Base-by-base conservation (phyloP, 805 yeast genomes). In the Candida yuanshanica region DNA sequence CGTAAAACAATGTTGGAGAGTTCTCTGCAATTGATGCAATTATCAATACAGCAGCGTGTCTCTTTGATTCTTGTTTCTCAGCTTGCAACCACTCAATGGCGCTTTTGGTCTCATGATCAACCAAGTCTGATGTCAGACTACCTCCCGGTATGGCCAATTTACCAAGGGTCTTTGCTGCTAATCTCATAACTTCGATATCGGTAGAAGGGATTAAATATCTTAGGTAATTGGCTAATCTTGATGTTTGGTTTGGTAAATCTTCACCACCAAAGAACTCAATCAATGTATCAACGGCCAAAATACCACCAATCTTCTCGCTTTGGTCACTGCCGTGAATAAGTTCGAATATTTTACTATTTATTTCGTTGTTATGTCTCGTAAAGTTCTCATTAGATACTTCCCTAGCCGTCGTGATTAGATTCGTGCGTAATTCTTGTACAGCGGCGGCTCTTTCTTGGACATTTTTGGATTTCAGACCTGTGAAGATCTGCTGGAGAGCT, bases 81-180 rank as follows among this genome's bases (percentile, higher is more conserved):
- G 83, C 73, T 25, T 87, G 85, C 20, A 91, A 72, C 91, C 96
- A 83, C 61, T 93, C 99, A 38, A 91, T 71, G 31, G 96, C 87
- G 37, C 85, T 73, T 55, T 83, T 86, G 8, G 93, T 93, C 60
- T 91, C 96, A 52, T 79, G 84, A 47, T 91, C 97, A 21, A 93
- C 96, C 59, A 91, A 83, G 38, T 89, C 96, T 1, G 95, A 89
- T 0, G 96, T 87, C 40, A 89, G 64, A 2, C 95, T 79, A 1
- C 95, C 93, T 21, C 95, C 95, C 0, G 95, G 91, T 6, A 81
- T 77, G 0, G 97, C 95, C 49, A 91, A 69, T 54, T 83, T 83
- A 11, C 98, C 99, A 48, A 93, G 69, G 0, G 96, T 87, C 39
- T 74, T 74, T 0, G 96, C 89, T 3, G 98, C 96, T 25, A 81